Evolutionary conservation across 805 yeast genomes (phyloP), one percentile per base, ranked within the genome.

Genomic region (Candida pseudofarinosa): DNA sequence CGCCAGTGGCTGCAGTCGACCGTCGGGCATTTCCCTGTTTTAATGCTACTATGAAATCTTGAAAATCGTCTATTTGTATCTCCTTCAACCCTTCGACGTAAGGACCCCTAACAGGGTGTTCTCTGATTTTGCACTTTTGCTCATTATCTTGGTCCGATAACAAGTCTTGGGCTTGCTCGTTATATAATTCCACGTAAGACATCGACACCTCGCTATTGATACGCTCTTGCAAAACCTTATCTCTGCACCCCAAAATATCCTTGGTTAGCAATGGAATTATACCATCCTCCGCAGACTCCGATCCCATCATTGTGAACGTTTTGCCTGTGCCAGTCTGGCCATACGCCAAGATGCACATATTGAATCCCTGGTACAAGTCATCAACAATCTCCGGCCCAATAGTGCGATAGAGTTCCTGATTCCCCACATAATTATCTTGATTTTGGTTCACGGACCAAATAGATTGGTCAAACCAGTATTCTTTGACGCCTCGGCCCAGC

Each of bases 171-270:
- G 85, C 88, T 47, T 78, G 81, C 59, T 86, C 95, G 55, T 87
- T 86, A 55, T 87, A 86, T 30, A 86, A 80, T 55, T 86, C 95
- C 54, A 83, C 73, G 59, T 80, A 85, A 8, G 88, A 81, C 2
- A 83, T 62, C 31, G 74, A 56, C 26, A 69, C 52, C 39, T 62
- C 67, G 48, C 74, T 66, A 42, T 67, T 62, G 48, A 69, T 60
- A 35, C 56, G 58, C 13, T 69, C 71, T 6, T 53, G 58, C 6
- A 73, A 57, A 35, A 76, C 52, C 2, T 55, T 43, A 3, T 63
- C 65, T 33, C 71, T 62, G 37, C 69, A 67, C 2, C 61, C 57
- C 50, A 85, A 76, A 10, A 87, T 62, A 44, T 76, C 79, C 20
- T 62, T 48, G 42, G 88, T 76, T 12, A 83, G 66, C 35, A 58